Conservation (phyloP, 2,329 filamentous ascomycete species). For the Botrytis porri region DNA sequence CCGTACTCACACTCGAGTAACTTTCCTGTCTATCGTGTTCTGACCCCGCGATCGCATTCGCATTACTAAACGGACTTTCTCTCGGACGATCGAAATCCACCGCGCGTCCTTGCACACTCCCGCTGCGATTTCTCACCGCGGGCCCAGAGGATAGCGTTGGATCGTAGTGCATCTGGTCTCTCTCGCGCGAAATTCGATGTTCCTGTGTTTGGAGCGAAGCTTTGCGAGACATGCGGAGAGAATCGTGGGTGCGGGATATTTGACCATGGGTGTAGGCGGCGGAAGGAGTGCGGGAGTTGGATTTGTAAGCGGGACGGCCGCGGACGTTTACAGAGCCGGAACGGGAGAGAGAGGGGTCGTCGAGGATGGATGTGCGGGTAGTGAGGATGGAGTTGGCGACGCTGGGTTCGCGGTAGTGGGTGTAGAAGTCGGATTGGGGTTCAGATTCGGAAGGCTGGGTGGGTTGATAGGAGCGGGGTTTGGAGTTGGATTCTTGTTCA, state of each 20-base stretch:
- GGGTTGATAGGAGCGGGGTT: neutral
- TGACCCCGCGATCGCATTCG: neutral
- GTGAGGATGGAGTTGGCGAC: neutral
- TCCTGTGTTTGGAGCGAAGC: neutral
- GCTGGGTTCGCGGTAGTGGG: neutral
- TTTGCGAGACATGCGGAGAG: conserved; percentile 4
- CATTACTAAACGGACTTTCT: conserved; percentile 13
- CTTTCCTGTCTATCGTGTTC: neutral
- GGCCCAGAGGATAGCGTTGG: neutral
- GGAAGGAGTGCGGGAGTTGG: neutral
- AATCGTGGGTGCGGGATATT: conserved; percentile 8
- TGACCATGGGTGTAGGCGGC: neutral
- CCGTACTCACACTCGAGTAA: neutral
- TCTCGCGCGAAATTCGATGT: neutral
- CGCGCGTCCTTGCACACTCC: neutral
- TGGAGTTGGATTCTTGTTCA: neutral
- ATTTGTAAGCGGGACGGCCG: neutral
- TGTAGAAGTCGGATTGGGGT: neutral
- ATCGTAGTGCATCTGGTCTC: conserved; percentile 17
- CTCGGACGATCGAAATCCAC: conserved; percentile 13
- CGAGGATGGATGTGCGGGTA: neutral
- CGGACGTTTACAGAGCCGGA: neutral
- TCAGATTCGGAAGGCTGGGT: neutral
- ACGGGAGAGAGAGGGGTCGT: neutral
- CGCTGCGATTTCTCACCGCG: neutral